Evolutionary conservation across 768 basidiomycete genomes (phyloP), one percentile per base, ranked within the genome.

Genomic region (Leccinum arenicola): DNA sequence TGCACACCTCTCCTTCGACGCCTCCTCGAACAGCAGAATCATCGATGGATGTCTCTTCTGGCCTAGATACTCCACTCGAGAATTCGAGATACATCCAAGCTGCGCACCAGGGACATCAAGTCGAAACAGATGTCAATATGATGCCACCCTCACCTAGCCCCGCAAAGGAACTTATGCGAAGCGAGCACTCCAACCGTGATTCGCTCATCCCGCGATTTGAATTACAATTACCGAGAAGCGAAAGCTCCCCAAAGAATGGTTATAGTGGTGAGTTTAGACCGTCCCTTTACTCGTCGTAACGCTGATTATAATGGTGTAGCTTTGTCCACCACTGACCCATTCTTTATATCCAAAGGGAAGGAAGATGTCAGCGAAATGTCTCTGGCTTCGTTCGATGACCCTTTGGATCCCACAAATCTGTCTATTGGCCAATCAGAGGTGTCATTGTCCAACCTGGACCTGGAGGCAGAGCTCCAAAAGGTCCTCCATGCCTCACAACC

Each of bases 61-160:
- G 45, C 15, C 25, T 33, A 14, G 61, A 59, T 6, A 52, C 71
- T 25, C 73, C 75, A 23, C 69, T 77, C 29, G 78, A 74, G 3
- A 70, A 71, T 52, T 73, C 77, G n/a, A 76, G 73, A 33, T 73
- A 79, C 50, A 58, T 68, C n/a, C 79, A 79, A 59, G 73, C 74
- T 53, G 59, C 66, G 8, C 70, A 48, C 36, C 68, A 73, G 36
- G 69, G 68, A 33, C 64, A 64, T 27, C 65, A 61, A 29, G 67
- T 74, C 6, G 80, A 78, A 15, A 67, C 69, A 50, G 79, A 81
- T 55, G 68, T 79, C 15, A 69, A 70, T 33, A 77, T 77, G 73
- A 71, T 81, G 11, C 81, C 82, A 29, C 80, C 80, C 1, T 82
- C 81, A 4, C 82, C 82, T 6, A 81, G 78, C 17, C 81, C 80